Conservation (phyloP, 345 rosid species). For the Trapa incisa region DNA sequence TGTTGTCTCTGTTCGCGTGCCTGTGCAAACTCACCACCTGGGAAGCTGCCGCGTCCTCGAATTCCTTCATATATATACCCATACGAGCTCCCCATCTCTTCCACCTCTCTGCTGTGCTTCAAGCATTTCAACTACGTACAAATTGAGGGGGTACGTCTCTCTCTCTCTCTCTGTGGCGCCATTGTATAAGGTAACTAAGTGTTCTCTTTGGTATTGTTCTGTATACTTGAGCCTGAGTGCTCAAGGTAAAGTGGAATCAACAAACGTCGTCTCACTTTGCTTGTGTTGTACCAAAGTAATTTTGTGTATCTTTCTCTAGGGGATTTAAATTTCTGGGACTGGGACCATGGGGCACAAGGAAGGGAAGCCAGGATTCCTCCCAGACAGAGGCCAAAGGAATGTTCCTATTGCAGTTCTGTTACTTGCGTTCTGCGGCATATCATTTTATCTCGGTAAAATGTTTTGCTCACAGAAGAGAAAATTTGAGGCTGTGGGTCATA, state of each 20-base stretch:
- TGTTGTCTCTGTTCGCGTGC: too few species aligned
- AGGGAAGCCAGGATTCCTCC: constrained; percentile 43
- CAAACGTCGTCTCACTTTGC: background rate
- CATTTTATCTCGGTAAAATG: constrained; percentile 84
- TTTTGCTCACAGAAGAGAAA: constrained; percentile 48
- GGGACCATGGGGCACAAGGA: constrained; percentile 76
- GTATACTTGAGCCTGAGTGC: background rate
- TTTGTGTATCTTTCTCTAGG: constrained; percentile 17
- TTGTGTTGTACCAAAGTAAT: background rate
- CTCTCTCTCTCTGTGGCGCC: too few species aligned
- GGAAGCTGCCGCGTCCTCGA: too few species aligned
- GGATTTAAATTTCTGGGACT: constrained; percentile 2
- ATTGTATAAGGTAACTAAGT: background rate
- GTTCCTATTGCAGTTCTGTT: constrained; percentile 38
- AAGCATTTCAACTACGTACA: too few species aligned
- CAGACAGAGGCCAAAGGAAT: constrained; percentile 35
- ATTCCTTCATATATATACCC: too few species aligned
- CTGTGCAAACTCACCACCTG: too few species aligned
- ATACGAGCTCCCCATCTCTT: too few species aligned
- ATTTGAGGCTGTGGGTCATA: constrained; percentile 14
- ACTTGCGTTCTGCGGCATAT: constrained; percentile 59
- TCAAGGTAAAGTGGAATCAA: background rate
- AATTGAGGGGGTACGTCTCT: too few species aligned
- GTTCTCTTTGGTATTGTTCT: constrained; percentile 3
- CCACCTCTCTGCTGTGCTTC: too few species aligned